Evolutionary conservation across 2,329 filamentous ascomycete genomes (phyloP).

Genomic region (Annulohypoxylon truncatum): DNA sequence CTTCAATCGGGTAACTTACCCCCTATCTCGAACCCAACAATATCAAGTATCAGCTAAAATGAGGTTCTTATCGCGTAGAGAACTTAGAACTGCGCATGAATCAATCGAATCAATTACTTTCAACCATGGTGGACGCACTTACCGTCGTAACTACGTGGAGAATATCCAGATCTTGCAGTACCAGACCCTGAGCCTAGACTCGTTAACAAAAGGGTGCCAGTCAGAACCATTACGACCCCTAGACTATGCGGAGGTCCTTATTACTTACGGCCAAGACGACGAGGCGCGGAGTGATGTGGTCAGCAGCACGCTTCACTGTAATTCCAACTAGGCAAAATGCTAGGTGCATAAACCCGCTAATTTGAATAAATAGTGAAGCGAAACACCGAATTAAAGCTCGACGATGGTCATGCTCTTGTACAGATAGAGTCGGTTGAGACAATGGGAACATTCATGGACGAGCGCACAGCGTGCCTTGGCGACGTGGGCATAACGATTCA

Average conservation of each 20-base stretch:
- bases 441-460: background rate
- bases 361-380: background rate
- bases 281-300: conserved; percentile 11
- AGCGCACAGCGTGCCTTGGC: background rate
- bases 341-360: background rate
- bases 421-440: background rate
- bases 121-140: conserved; percentile 1
- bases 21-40: background rate
- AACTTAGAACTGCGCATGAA: conserved; percentile 31
- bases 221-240: conserved; percentile 6
- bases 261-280: conserved; percentile 27
- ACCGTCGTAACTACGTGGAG: conserved; percentile 31
- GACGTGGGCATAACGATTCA: background rate
- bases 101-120: conserved; percentile 34
- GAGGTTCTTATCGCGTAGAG: conserved; percentile 9
- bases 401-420: background rate
- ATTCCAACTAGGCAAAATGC: background rate
- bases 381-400: background rate
- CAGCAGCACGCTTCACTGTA: conserved; percentile 29
- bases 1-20: conserved; percentile 25
- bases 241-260: conserved; percentile 35
- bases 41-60: background rate
- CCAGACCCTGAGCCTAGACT: conserved; percentile 2
- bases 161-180: conserved; percentile 33
- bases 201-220: background rate